Percentiles rank a stretch among this genome's conserved stretches.
Conservation (phyloP, 2,329 filamentous ascomycete genomes). For the Magnaporthales sp. region DNA sequence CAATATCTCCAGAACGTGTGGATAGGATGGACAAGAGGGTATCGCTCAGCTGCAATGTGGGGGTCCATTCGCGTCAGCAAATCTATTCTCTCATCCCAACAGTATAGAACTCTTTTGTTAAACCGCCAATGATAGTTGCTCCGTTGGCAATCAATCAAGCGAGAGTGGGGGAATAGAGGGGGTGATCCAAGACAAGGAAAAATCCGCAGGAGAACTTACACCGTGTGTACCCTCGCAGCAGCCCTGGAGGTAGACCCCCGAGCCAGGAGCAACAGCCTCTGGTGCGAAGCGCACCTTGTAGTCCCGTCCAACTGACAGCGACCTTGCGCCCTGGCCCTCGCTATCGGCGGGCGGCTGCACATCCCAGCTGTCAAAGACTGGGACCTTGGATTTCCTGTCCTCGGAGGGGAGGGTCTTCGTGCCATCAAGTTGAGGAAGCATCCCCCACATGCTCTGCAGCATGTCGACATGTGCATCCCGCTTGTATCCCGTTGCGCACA, state of each 20-base stretch:
- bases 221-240: constrained; percentile 91
- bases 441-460: constrained; percentile 54
- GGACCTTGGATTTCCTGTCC: neutral
- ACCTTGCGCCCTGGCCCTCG: constrained; percentile 18
- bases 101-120: neutral
- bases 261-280: constrained; percentile 58
- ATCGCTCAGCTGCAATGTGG: constrained; percentile 56
- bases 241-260: constrained; percentile 86
- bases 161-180: neutral
- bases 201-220: constrained; percentile 44
- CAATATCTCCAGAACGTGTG: constrained; percentile 68
- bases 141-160: neutral
- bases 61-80: constrained; percentile 6
- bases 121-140: neutral
- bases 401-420: constrained; percentile 6
- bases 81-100: constrained; percentile 7
- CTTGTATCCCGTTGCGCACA: constrained; percentile 82
- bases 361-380: constrained; percentile 14
- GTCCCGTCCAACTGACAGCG: constrained; percentile 64
- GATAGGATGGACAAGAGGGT: constrained; percentile 73
- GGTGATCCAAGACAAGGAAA: constrained; percentile 1
- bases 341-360: constrained; percentile 9
- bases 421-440: constrained; percentile 46
- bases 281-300: constrained; percentile 68
- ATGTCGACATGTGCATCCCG: constrained; percentile 72